phyloP scores from a whole-genome alignment of 805 yeast species.

The Ogataea paraovalis region DNA sequence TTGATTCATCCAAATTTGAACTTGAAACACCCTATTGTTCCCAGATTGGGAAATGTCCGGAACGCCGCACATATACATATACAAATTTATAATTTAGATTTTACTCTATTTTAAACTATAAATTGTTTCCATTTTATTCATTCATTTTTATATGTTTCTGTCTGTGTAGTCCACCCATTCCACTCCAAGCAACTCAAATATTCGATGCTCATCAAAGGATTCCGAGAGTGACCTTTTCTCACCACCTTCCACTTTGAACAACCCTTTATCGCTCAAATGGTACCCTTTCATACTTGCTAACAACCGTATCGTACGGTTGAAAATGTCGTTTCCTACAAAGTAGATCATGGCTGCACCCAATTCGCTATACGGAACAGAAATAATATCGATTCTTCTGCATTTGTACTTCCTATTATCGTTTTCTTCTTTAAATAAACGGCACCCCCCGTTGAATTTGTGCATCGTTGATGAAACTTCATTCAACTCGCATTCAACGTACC shows the following conservation, averaged over 20 bases:
- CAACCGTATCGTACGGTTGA: slow-evolving; percentile 44
- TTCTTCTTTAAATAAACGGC: slow-evolving; percentile 24
- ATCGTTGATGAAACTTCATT: slow-evolving; percentile 14
- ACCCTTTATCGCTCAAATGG: slow-evolving; percentile 41
- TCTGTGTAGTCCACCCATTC: slow-evolving; percentile 23
- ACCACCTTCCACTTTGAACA: slow-evolving; percentile 26
- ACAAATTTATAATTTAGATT: too few species aligned
- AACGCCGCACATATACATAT: not conserved
- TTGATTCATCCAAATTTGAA: too few species aligned
- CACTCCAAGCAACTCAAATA: slow-evolving; percentile 42
- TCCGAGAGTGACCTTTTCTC: slow-evolving; percentile 32
- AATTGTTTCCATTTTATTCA: not conserved
- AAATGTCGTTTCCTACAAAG: slow-evolving; percentile 51
- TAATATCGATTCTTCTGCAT: slow-evolving; percentile 53
- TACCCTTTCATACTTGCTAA: slow-evolving; percentile 38
- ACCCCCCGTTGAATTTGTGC: slow-evolving; percentile 36
- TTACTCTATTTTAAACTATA: too few species aligned
- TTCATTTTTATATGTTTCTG: slow-evolving; percentile 17
- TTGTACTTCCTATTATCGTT: slow-evolving; percentile 10
- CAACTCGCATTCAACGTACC: slow-evolving; percentile 23
- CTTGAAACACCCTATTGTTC: not conserved
- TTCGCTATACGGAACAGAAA: slow-evolving; percentile 41
- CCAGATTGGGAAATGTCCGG: not conserved
- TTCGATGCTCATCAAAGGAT: slow-evolving; percentile 39
- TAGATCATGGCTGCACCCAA: slow-evolving; percentile 47